Evolutionary conservation across 352 stramenopile genomes (phyloP).

Genomic region (Pythium pectinolyticum): DNA sequence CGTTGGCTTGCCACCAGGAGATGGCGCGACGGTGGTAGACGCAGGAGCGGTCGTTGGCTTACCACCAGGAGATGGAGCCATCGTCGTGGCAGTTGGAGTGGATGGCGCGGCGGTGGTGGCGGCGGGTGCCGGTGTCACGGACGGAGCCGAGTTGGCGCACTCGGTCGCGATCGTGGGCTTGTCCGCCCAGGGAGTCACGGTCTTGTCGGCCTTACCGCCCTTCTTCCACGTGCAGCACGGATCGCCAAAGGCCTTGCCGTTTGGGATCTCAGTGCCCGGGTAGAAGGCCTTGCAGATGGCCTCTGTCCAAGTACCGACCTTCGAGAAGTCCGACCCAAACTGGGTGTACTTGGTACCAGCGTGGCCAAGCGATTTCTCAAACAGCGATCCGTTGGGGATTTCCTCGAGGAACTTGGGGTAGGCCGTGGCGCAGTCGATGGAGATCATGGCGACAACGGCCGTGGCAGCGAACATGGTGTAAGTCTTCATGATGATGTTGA

Average conservation of each 20-base stretch:
- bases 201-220: constrained; percentile 8
- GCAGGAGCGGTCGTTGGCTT: neutral
- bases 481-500: constrained; percentile 52
- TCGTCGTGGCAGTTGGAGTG: neutral
- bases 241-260: constrained; percentile 55
- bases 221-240: constrained; percentile 47
- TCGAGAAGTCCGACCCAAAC: constrained; percentile 38
- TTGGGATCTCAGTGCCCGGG: constrained; percentile 37
- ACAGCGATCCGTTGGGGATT: constrained; percentile 40
- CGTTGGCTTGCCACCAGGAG: neutral
- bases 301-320: constrained; percentile 29
- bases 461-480: constrained; percentile 66
- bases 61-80: neutral
- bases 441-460: constrained; percentile 68
- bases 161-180: neutral
- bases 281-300: constrained; percentile 38
- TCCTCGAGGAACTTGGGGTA: constrained; percentile 32
- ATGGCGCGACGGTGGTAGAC: neutral
- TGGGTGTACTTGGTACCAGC: constrained; percentile 28
- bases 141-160: neutral
- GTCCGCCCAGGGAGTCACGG: neutral
- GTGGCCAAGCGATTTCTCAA: constrained; percentile 39
- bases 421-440: constrained; percentile 74
- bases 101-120: neutral
- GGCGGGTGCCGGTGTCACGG: neutral